Evolutionary conservation across 306 rosid genomes (phyloP).

Genomic region (Urtica urens): DNA sequence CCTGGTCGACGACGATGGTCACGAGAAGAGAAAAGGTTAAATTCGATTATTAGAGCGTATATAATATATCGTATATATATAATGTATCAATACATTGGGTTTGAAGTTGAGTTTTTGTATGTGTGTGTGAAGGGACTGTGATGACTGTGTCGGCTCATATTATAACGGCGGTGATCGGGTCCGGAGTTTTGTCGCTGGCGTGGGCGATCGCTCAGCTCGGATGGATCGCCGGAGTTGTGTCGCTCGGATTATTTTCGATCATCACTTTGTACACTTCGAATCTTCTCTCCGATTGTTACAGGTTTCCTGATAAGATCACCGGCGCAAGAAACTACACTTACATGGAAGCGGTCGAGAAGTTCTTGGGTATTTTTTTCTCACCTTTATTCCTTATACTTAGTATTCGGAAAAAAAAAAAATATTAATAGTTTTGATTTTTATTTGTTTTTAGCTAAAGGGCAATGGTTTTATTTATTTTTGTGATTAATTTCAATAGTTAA

Average conservation of each 20-base stretch:
- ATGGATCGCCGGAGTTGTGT: slow-evolving; percentile 58
- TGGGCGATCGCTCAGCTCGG: slow-evolving; percentile 82
- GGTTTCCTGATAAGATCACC: slow-evolving; percentile 30
- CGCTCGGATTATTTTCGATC: slow-evolving; percentile 40
- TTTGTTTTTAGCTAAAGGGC: no score
- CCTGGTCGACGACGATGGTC: slow-evolving; percentile 52
- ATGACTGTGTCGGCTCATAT: slow-evolving; percentile 71
- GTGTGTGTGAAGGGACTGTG: slow-evolving; percentile 27
- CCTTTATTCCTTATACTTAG: no score
- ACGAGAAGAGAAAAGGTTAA: slow-evolving; percentile 54
- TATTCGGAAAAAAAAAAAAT: no score
- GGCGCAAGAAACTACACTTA: slow-evolving; percentile 72
- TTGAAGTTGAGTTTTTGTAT: background rate
- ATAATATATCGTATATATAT: no score
- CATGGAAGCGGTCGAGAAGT: slow-evolving; percentile 45
- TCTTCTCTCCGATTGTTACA: slow-evolving; percentile 56
- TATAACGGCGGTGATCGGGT: slow-evolving; percentile 74
- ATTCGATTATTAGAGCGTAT: no score
- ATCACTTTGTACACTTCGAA: slow-evolving; percentile 53
- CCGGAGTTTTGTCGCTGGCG: slow-evolving; percentile 69
- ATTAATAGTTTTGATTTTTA: no score
- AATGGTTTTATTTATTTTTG: no score
- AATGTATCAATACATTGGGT: no score
- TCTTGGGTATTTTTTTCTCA: slow-evolving; percentile 32
- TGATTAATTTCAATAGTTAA: no score